Evolutionary conservation across 192 early-diverging fungal species (phyloP), one percentile per base, ranked within the genome.

Genomic region (Umbelopsis sp.): DNA sequence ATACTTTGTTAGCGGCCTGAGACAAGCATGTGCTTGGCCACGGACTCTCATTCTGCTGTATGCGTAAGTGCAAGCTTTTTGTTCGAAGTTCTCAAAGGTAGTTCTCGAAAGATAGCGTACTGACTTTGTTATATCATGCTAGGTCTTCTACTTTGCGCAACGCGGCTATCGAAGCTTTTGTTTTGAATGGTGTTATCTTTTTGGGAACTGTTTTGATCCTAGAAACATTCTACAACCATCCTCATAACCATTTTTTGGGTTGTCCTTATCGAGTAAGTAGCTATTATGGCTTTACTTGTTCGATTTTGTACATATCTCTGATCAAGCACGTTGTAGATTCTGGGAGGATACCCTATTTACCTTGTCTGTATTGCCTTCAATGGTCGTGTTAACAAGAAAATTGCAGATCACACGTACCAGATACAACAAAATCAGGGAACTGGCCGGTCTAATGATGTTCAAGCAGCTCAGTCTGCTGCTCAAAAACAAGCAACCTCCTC

Each of bases 261-360:
- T 77, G 71, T 44, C 41, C 71, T 18, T 77, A 77, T 55, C 47
- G 71, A 25, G 76, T 77, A 66, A 66, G 68, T 47, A 16, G 48
- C 13, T 13, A 35, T 4, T 41, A 41, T 41, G 37, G 37, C 10
- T 6, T 41, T 41, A 6, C 10, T 41, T 41, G 37, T 10, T 41
- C 37, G 37, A 41, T 41, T 41, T 41, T 41, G 37, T 30, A 30
- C 37, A 6, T 41, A 9, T 4, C 5, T 41, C 37, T 41, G 37
- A 41, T 10, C 30, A 10, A 61, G 12, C 49, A 10, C 21, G 11
- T 23, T 18, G 16, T 21, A 78, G 76, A 64, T 48, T 10, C 52
- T 78, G n/a, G 50, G 49, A n/a, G 76, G 76, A 4, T 78, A 69
- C 55, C 76, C 76, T 3, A 16, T 78, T 16, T 78, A 78, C 46